These are phyloP conservation scores for Borealophlyctis nickersoniae DNA, from an alignment of 192 early-diverging fungal genomes.

Conservation along the genomic window DNA sequence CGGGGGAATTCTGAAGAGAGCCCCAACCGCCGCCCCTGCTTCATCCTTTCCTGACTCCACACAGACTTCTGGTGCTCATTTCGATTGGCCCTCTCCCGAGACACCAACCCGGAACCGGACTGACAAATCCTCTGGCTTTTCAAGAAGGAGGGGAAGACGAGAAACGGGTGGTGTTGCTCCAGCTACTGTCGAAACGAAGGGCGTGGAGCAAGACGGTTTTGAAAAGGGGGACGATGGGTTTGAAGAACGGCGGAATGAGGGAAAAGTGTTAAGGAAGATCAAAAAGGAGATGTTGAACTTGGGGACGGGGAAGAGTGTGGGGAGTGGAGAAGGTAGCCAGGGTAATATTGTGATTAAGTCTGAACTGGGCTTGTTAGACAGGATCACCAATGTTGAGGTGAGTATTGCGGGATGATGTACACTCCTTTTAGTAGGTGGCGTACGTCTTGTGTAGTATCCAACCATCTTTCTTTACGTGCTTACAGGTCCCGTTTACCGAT, in stretches of 20 bases:
- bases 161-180: not conserved
- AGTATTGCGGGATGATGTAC: not conserved
- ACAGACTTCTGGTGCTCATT: no score
- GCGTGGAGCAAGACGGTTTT: no score
- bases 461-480: no score
- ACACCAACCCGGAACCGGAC: no score
- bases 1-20: no score
- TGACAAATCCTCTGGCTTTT: not conserved
- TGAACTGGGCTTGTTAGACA: not conserved
- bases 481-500: conserved; percentile 4
- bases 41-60: no score
- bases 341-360: not conserved
- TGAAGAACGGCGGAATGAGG: not conserved
- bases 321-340: not conserved
- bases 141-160: not conserved
- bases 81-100: no score
- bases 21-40: no score
- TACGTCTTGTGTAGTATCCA: not conserved
- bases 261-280: not conserved
- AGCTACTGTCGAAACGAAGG: no score
- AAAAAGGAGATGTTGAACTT: not conserved
- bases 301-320: not conserved
- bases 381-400: not conserved
- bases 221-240: no score
- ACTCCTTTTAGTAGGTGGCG: not conserved